These are phyloP conservation scores for Claviceps paspali DNA, from an alignment of 2,329 filamentous ascomycete genomes.

Conservation along the genomic window DNA sequence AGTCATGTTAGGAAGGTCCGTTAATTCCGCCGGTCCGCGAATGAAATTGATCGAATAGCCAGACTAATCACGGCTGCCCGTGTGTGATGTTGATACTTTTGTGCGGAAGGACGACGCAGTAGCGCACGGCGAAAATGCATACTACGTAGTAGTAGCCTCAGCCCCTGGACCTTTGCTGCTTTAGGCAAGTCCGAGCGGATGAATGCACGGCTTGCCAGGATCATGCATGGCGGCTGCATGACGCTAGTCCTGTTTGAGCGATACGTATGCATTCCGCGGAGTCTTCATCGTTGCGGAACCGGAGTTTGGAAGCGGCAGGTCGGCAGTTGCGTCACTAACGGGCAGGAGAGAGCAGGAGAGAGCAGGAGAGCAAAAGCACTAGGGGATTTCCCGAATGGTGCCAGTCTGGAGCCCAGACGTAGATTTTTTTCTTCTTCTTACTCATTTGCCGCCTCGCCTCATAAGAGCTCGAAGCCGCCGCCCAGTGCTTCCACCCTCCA, in stretches of 20 bases:
- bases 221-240: slow-evolving; percentile 7
- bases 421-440: too few species aligned
- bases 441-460: too few species aligned
- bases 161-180: slow-evolving; percentile 2
- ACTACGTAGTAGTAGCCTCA: too few species aligned
- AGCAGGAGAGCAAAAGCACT: too few species aligned
- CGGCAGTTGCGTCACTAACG: not conserved
- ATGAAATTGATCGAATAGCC: not conserved
- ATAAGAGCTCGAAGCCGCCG: not conserved
- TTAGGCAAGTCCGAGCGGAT: slow-evolving; percentile 10
- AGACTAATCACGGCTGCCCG: too few species aligned
- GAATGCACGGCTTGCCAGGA: slow-evolving; percentile 5
- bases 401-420: too few species aligned
- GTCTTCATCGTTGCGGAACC: slow-evolving; percentile 5
- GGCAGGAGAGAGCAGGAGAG: too few species aligned
- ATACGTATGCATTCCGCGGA: not conserved
- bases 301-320: not conserved
- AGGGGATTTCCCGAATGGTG: too few species aligned
- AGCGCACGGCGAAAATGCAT: too few species aligned
- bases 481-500: too few species aligned
- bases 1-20: not conserved
- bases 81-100: too few species aligned
- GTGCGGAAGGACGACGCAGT: not conserved
- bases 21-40: not conserved
- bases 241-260: not conserved